Conservation (phyloP, 768 basidiomycete genomes). For the Boletus sensibilis region DNA sequence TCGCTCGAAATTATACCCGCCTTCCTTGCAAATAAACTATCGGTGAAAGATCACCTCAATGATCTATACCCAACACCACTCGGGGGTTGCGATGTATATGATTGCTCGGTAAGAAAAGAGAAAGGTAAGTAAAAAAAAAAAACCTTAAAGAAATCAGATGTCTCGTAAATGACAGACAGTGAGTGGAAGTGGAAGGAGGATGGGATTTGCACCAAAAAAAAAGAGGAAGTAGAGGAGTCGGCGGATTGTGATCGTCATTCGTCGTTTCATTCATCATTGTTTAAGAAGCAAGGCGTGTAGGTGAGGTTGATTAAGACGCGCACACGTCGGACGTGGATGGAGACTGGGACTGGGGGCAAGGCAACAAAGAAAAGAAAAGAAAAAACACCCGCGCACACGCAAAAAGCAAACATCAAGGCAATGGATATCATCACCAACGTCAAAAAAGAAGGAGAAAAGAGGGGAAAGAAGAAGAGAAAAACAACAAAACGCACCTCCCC, state of each 20-base stretch:
- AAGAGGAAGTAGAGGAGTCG: neutral
- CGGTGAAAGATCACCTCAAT: neutral
- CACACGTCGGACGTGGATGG: neutral
- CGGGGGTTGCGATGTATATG: neutral
- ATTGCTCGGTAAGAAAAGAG: slow-evolving; percentile 3
- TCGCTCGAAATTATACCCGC: neutral
- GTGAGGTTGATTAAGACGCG: neutral
- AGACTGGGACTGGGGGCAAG: neutral
- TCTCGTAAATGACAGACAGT: slow-evolving; percentile 20
- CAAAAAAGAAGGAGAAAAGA: neutral
- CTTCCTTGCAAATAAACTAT: neutral
- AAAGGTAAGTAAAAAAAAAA: neutral
- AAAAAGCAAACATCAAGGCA: slow-evolving; percentile 5
- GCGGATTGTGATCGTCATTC: neutral
- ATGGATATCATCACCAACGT: slow-evolving; percentile 14
- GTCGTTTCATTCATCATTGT: slow-evolving; percentile 8
- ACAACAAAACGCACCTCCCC: neutral
- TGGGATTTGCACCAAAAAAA: neutral
- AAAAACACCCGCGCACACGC: neutral
- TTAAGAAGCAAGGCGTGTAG: neutral
- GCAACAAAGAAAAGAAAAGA: neutral
- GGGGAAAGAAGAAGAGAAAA: neutral
- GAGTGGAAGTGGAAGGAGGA: neutral
- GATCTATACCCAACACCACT: neutral
- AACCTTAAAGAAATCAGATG: slow-evolving; percentile 13